A percentile compares a stretch with the other conserved stretches of the same genome.
These are phyloP conservation scores for Kwoniella sp. DNA, from an alignment of 768 basidiomycete species.

Conservation along the genomic window DNA sequence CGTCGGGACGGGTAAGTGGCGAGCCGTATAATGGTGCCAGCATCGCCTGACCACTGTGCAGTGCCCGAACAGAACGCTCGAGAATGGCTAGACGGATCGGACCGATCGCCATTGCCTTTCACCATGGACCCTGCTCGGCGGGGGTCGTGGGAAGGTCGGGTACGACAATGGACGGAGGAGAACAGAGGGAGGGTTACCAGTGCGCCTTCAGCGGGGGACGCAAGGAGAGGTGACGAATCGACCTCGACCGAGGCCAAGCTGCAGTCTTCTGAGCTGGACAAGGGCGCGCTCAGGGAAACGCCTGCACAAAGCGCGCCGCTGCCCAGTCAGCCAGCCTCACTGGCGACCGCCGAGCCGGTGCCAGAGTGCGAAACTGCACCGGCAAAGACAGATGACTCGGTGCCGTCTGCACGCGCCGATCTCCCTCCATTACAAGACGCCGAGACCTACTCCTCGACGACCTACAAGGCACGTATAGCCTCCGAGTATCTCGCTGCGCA, in stretches of 20 bases:
- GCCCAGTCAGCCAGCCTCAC: background rate
- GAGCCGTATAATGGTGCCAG: no score
- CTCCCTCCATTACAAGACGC: slow-evolving; percentile 18
- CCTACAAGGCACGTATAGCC: slow-evolving; percentile 35
- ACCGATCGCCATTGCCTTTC: slow-evolving; percentile 21
- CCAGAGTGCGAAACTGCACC: background rate
- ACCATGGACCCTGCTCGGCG: slow-evolving; percentile 33
- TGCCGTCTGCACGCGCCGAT: background rate
- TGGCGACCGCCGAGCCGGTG: background rate
- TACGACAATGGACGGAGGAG: background rate
- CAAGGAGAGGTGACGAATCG: background rate
- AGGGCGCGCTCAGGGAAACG: no score
- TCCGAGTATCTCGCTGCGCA: slow-evolving; percentile 28
- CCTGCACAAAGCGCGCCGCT: no score
- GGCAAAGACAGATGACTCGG: background rate
- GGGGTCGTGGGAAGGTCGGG: slow-evolving; percentile 22
- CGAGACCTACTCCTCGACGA: slow-evolving; percentile 30
- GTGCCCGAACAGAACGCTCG: slow-evolving; percentile 26
- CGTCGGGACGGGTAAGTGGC: slow-evolving; percentile 20
- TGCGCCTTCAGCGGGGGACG: no score
- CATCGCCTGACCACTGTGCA: background rate
- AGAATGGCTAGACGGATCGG: slow-evolving; percentile 26
- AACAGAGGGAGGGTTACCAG: no score
- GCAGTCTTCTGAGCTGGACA: no score
- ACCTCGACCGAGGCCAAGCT: background rate